phyloP scores from a whole-genome alignment of 2,329 filamentous ascomycete species.

The Pseudocercospora fuligena region DNA sequence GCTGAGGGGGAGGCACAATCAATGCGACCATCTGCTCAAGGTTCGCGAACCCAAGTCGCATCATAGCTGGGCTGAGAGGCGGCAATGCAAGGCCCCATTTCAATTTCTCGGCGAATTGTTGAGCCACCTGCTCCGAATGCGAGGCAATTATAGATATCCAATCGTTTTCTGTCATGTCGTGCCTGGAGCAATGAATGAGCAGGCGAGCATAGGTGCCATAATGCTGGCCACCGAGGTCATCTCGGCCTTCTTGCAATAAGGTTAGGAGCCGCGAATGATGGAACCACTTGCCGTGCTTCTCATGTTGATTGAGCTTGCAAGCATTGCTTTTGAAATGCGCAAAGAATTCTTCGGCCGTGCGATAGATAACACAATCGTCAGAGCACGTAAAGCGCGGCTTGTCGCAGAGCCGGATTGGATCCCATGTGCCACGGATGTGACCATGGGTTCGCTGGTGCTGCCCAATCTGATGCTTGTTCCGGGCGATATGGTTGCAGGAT shows the following conservation, averaged over 20 bases:
- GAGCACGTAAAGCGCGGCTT: conserved; percentile 15
- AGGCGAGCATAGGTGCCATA: conserved; percentile 7
- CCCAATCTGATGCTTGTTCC: conserved; percentile 7
- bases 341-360: conserved; percentile 13
- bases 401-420: conserved; percentile 5
- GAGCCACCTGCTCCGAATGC: conserved; percentile 8
- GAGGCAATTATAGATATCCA: conserved; percentile 7
- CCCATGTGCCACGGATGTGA: conserved; percentile 11
- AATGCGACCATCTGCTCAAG: conserved; percentile 8
- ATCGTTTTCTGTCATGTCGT: background rate
- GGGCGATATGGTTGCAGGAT: conserved; percentile 6
- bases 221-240: conserved; percentile 2
- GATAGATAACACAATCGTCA: conserved; percentile 4
- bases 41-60: conserved; percentile 16
- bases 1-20: background rate
- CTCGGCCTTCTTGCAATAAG: conserved; percentile 17
- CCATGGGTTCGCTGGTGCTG: conserved; percentile 9
- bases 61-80: conserved; percentile 1
- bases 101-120: conserved; percentile 11
- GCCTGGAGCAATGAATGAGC: conserved; percentile 1
- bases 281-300: conserved; percentile 9
- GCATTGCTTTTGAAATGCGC: conserved; percentile 11
- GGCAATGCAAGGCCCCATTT: conserved; percentile 10
- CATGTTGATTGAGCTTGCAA: conserved; percentile 14
- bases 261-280: conserved; percentile 6